phyloP scores from a whole-genome alignment of 176 grass and related monocot species.

The Cenchrus americanus region DNA sequence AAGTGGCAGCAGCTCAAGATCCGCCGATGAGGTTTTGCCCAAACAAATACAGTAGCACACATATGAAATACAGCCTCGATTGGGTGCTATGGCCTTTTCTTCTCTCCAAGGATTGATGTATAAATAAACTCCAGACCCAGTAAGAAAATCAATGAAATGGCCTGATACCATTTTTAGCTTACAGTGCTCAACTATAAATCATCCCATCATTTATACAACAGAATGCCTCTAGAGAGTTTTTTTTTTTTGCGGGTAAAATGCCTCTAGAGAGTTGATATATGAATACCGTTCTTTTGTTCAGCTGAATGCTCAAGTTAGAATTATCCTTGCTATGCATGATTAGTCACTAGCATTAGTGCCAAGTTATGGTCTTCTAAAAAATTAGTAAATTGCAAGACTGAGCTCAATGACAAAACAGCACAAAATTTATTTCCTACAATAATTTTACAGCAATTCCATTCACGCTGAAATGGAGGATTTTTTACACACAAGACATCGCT shows the following conservation, averaged over 20 bases:
- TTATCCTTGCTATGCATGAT: not conserved
- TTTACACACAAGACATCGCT: constrained; percentile 20
- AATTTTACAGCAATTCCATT: constrained; percentile 36
- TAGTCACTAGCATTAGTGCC: not conserved
- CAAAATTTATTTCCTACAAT: constrained; percentile 20
- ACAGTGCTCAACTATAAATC: not conserved
- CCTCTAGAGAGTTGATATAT: not conserved
- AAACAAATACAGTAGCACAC: not conserved
- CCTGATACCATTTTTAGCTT: not conserved
- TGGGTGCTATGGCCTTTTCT: not conserved
- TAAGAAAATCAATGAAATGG: constrained; percentile 20
- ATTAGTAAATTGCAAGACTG: not conserved
- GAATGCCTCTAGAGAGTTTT: not conserved
- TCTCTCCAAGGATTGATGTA: constrained; percentile 42
- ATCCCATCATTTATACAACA: not conserved
- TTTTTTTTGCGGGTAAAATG: too few relatives aligned
- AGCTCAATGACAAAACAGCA: constrained; percentile 7
- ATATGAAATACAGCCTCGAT: constrained; percentile 2
- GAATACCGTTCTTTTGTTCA: too few relatives aligned
- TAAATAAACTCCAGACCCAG: constrained; percentile 37
- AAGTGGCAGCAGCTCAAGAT: constrained; percentile 15
- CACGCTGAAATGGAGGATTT: constrained; percentile 35
- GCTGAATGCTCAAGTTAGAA: not conserved
- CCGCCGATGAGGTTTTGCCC: not conserved
- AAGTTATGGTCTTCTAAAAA: not conserved